Evolutionary conservation across 2,329 filamentous ascomycete species (phyloP).

Genomic region (Clarireedia hainanense): DNA sequence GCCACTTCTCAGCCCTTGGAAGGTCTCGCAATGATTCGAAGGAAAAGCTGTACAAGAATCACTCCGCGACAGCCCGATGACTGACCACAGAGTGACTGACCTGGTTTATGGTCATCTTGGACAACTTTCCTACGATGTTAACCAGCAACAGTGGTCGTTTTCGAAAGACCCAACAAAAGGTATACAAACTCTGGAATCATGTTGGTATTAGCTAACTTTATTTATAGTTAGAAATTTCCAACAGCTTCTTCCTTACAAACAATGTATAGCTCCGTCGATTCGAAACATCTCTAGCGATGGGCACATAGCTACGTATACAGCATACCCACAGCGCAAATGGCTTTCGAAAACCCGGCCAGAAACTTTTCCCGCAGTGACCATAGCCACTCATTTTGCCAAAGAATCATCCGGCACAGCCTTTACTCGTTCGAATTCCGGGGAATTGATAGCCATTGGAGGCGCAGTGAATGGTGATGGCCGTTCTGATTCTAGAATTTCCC

Average conservation of each 20-base stretch:
- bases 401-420: slow-evolving; percentile 5
- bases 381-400: slow-evolving; percentile 8
- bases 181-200: slow-evolving; percentile 5
- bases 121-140: slow-evolving; percentile 36
- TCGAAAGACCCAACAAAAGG: slow-evolving; percentile 17
- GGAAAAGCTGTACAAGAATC: slow-evolving; percentile 11
- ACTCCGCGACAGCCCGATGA: slow-evolving; percentile 30
- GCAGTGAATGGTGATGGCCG: slow-evolving; percentile 16
- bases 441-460: slow-evolving; percentile 19
- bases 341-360: slow-evolving; percentile 23
- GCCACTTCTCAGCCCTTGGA: background rate
- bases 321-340: slow-evolving; percentile 18
- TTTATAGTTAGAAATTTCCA: slow-evolving; percentile 17
- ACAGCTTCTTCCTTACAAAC: slow-evolving; percentile 22
- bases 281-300: slow-evolving; percentile 9
- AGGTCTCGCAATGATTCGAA: slow-evolving; percentile 22
- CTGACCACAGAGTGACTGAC: slow-evolving; percentile 34
- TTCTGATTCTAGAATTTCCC: slow-evolving; percentile 12
- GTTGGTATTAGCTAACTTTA: slow-evolving; percentile 7
- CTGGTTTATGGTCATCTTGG: slow-evolving; percentile 48
- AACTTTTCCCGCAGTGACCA: slow-evolving; percentile 14
- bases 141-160: slow-evolving; percentile 27
- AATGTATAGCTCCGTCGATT: slow-evolving; percentile 21
- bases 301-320: slow-evolving; percentile 6
- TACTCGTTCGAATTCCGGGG: slow-evolving; percentile 9